Percentiles rank a stretch among this genome's conserved stretches.
Evolutionary conservation across 2,329 filamentous ascomycete genomes (phyloP).

Genomic region (Drechslerella stenobrocha): DNA sequence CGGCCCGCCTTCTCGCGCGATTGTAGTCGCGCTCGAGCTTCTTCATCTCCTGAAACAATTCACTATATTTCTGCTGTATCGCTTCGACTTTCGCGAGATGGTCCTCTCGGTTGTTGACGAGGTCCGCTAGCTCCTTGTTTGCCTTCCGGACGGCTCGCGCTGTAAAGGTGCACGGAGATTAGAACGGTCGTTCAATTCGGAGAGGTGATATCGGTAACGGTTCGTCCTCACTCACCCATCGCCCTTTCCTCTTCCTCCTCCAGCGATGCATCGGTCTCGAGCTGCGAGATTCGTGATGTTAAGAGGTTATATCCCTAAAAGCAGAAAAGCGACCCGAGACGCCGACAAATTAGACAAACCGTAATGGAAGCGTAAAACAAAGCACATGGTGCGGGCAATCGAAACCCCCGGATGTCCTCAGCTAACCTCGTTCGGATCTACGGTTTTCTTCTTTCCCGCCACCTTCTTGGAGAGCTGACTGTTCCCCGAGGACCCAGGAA

Average conservation of each 20-base stretch:
- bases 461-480: constrained; percentile 35
- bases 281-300: constrained; percentile 88
- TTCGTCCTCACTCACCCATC: constrained; percentile 75
- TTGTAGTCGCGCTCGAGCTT: constrained; percentile 88
- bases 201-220: background rate
- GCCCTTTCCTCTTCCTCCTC: constrained; percentile 95
- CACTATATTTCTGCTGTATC: constrained; percentile 85
- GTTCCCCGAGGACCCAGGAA: constrained; percentile 11
- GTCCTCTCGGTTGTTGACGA: constrained; percentile 84
- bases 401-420: constrained; percentile 16
- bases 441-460: constrained; percentile 75
- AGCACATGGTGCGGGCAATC: constrained; percentile 4
- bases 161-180: constrained; percentile 22
- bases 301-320: constrained; percentile 67
- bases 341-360: constrained; percentile 25
- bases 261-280: constrained; percentile 88
- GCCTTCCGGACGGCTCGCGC: constrained; percentile 73
- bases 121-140: constrained; percentile 82
- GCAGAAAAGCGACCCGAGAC: constrained; percentile 21
- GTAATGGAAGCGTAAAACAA: constrained; percentile 15
- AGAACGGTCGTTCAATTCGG: constrained; percentile 1
- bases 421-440: constrained; percentile 73
- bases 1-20: constrained; percentile 93
- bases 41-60: constrained; percentile 92
- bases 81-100: constrained; percentile 89